These are phyloP conservation scores for Zoysia japonica DNA, from an alignment of 176 grass and related monocot species.

Conservation along the genomic window DNA sequence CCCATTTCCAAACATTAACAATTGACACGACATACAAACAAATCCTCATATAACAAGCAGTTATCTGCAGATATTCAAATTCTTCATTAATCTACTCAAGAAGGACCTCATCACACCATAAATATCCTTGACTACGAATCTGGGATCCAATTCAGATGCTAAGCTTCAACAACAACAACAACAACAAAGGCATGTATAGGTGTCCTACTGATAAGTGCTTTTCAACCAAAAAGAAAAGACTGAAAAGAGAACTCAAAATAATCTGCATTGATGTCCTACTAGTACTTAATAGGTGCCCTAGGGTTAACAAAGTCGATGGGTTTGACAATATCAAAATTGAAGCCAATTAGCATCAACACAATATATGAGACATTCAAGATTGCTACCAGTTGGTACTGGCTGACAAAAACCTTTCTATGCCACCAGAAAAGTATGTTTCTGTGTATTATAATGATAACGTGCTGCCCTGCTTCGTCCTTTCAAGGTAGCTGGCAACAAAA, in stretches of 20 bases:
- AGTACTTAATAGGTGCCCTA: not conserved
- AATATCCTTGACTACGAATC: constrained; percentile 10
- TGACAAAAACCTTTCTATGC: not conserved
- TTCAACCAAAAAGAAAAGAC: too few relatives aligned
- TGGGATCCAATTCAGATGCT: not conserved
- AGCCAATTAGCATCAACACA: not conserved
- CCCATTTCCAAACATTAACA: not conserved
- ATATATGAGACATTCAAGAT: not conserved
- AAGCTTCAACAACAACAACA: not conserved
- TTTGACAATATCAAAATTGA: not conserved
- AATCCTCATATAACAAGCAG: not conserved
- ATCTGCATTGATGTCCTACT: too few relatives aligned
- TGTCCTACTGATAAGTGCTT: too few relatives aligned
- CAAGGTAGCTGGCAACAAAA: not conserved
- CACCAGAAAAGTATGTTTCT: not conserved
- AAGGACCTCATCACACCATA: constrained; percentile 4
- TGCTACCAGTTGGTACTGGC: not conserved
- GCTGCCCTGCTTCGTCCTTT: not conserved
- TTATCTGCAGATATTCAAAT: not conserved
- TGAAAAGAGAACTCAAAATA: too few relatives aligned
- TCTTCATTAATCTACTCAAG: not conserved
- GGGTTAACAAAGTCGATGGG: too few relatives aligned
- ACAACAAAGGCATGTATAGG: too few relatives aligned
- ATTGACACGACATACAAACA: constrained; percentile 13
- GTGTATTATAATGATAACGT: not conserved